A percentile compares a stretch with the other conserved stretches of the same genome.
Conservation (phyloP, 129 eudicot genomes). For the Arctium lappa region DNA sequence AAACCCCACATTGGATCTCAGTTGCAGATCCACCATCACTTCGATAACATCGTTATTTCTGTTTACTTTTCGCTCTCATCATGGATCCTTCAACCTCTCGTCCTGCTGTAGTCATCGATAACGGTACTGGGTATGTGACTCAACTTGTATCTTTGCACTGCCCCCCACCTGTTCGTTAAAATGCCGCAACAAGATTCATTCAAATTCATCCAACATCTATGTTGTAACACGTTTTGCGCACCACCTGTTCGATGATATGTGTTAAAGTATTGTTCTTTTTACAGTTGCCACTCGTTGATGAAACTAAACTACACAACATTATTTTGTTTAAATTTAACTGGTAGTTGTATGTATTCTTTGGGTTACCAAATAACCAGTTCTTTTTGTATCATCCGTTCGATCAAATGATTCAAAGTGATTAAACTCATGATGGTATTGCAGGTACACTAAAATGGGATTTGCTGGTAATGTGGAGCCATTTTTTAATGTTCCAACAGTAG, state of each 20-base stretch:
- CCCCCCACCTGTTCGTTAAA: slow-evolving; percentile 18
- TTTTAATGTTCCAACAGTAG: slow-evolving; percentile 76
- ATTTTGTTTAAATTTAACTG: neutral
- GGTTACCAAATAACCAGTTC: too few relatives aligned
- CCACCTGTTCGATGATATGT: neutral
- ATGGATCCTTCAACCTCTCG: slow-evolving; percentile 76
- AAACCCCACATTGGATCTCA: slow-evolving; percentile 49
- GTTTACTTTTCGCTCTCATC: neutral
- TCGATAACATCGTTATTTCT: neutral
- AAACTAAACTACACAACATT: neutral
- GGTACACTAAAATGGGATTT: slow-evolving; percentile 97
- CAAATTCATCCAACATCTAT: neutral
- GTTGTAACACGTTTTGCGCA: neutral
- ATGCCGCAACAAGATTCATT: neutral
- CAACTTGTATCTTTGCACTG: neutral
- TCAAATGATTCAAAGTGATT: neutral
- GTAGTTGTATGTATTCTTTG: neutral
- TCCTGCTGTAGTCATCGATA: slow-evolving; percentile 79
- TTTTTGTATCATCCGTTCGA: neutral
- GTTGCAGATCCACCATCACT: slow-evolving; percentile 35
- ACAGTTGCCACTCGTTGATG: neutral
- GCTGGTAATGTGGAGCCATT: slow-evolving; percentile 95
- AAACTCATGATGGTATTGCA: slow-evolving; percentile 22
- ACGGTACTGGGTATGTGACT: slow-evolving; percentile 65
- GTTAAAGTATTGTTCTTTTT: neutral